phyloP scores from a whole-genome alignment of 148 eudicot genomes.

The Salicornia ramosissima region DNA sequence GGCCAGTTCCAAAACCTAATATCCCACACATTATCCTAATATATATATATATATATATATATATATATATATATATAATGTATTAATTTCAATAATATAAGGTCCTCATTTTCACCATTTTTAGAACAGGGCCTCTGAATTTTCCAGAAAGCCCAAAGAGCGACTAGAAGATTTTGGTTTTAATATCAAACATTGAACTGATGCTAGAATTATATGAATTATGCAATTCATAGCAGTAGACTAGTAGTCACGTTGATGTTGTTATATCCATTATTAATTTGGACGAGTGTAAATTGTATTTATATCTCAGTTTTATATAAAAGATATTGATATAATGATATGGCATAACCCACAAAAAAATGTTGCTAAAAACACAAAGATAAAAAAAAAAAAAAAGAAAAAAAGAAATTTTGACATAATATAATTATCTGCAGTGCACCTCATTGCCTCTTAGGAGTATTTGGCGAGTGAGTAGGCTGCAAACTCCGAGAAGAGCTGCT shows the following conservation, averaged over 20 bases:
- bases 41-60: no score
- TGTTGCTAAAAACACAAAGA: background rate
- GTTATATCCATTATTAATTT: no score
- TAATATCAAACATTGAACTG: background rate
- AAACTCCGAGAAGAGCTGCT: constrained; percentile 35
- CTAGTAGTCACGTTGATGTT: no score
- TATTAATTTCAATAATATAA: no score
- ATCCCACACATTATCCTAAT: no score
- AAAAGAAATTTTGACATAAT: background rate
- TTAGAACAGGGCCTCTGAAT: no score
- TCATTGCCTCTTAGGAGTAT: constrained; percentile 9
- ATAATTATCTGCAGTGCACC: background rate
- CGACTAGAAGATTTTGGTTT: constrained; percentile 17
- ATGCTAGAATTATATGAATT: background rate
- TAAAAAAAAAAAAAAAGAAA: background rate
- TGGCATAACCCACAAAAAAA: background rate
- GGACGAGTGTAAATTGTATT: no score
- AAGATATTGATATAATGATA: background rate
- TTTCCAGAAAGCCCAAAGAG: no score
- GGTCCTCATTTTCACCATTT: no score
- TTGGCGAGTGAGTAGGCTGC: constrained; percentile 25
- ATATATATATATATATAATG: no score
- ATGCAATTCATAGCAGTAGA: background rate
- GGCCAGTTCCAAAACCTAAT: no score
- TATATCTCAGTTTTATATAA: no score